Evolutionary conservation across 352 stramenopile genomes (phyloP).

Genomic region (Phytophthora brassicae): DNA sequence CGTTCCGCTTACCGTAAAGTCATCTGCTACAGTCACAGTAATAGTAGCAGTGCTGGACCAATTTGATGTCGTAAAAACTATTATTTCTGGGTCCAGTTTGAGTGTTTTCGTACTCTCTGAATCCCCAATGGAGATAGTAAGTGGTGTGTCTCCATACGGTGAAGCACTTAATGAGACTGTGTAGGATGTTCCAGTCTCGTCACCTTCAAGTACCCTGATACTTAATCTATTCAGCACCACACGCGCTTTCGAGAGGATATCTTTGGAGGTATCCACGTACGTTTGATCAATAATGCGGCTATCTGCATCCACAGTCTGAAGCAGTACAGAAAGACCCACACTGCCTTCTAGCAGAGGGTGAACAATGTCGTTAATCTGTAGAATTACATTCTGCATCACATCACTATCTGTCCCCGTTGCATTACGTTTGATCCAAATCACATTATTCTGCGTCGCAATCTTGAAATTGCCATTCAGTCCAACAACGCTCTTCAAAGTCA

Average conservation of each 20-base stretch:
- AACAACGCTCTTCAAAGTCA: constrained; percentile 22
- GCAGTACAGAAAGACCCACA: constrained; percentile 40
- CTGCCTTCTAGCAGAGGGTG: constrained; percentile 62
- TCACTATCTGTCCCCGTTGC: constrained; percentile 17
- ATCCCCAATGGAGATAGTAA: constrained; percentile 29
- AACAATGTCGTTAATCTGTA: constrained; percentile 34
- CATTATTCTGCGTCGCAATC: constrained; percentile 23
- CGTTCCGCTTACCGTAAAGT: constrained; percentile 29
- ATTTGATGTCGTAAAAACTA: constrained; percentile 47
- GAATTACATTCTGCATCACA: constrained; percentile 30
- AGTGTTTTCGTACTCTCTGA: constrained; percentile 9
- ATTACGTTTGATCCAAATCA: constrained; percentile 26
- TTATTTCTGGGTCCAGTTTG: constrained; percentile 28
- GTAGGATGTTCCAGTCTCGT: constrained; percentile 31
- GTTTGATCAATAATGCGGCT: constrained; percentile 55
- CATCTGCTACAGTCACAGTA: constrained; percentile 25
- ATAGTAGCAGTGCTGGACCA: constrained; percentile 41
- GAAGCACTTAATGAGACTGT: constrained; percentile 45
- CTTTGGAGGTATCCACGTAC: constrained; percentile 37
- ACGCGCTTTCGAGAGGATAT: constrained; percentile 39
- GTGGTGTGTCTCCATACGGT: constrained; percentile 18
- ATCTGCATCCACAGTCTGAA: constrained; percentile 52
- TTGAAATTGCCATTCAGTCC: constrained; percentile 34
- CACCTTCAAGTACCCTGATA: constrained; percentile 34
- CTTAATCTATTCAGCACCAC: constrained; percentile 39